Base-by-base conservation (phyloP, 306 rosid genomes). In the Myrica gale region DNA sequence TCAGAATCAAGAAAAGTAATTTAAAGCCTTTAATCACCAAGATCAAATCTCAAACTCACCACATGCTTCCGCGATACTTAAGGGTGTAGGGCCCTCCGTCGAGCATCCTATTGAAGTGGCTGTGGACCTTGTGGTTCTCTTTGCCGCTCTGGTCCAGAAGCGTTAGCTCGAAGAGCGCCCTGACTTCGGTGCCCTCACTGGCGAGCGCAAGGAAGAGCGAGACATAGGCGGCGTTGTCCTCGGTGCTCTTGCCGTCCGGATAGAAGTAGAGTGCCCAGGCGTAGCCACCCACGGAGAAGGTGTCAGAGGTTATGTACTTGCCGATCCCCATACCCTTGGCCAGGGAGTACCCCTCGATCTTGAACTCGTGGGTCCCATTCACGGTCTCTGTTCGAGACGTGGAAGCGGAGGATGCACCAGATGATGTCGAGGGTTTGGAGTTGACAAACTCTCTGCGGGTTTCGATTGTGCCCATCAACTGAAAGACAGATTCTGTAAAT, bases 11-110 rank as follows among this genome's bases (percentile, higher is more conserved):
- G 62, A 57, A 57, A 21, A 57, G 63, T 9, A 57, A 6, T 57
- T 57, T 13, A 4, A 57, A 57, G 12, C 20, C 9, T 11, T 13
- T 21, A 7, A 7, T 57, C 5, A 9, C 23, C 63, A 57, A n/a
- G 9, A 9, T 21, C 15, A 57, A 21, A 48, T 48, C 53, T 8
- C 68, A 70, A 37, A 19, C 84, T 74, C 76, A 86, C 92, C 92
- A 88, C 92, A 88, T 88, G 90, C 90, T 88, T 69, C 92, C 92
- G 5, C 88, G 85, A 74, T 84, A 84, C 42, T 88, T 88, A 32
- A 88, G 92, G 37, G 90, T 80, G 74, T 88, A 88, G 0, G 92
- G 92, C 21, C 92, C 92, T 45, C 85, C 73, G 53, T 88, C 88
- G n/a, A 86, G 87, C 76, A 81, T 73, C 71, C 92, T 54, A 26